A percentile compares a stretch with the other conserved stretches of the same genome.
These are phyloP conservation scores for Cajanus cajan DNA, from an alignment of 306 rosid genomes.

Conservation along the genomic window DNA sequence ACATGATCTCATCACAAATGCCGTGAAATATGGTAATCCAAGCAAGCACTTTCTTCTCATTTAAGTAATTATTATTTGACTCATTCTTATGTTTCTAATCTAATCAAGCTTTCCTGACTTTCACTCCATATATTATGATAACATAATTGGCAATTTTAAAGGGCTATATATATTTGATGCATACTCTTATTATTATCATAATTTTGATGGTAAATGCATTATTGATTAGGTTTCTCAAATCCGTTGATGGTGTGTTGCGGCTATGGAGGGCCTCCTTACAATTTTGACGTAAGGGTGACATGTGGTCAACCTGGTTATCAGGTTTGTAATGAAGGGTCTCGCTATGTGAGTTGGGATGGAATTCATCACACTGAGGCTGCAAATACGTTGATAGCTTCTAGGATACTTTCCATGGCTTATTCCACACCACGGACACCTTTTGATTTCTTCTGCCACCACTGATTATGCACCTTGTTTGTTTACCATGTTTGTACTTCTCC, in stretches of 20 bases:
- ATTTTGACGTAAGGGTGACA: conserved; percentile 59
- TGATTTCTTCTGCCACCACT: conserved; percentile 65
- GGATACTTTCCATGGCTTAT: conserved; percentile 58
- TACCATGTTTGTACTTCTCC: conserved; percentile 6
- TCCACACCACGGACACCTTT: conserved; percentile 67
- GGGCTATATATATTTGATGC: neutral
- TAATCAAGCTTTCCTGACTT: conserved; percentile 10
- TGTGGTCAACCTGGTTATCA: conserved; percentile 77
- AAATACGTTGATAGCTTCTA: conserved; percentile 58
- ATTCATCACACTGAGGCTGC: conserved; percentile 80
- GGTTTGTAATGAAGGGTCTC: conserved; percentile 65
- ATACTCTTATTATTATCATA: neutral
- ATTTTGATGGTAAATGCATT: conserved; percentile 7
- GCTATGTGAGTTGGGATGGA: conserved; percentile 79
- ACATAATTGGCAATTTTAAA: neutral
- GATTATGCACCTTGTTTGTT: conserved; percentile 23
- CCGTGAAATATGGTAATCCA: conserved; percentile 59
- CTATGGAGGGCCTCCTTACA: conserved; percentile 88
- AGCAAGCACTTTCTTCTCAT: conserved; percentile 15
- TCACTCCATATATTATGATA: neutral
- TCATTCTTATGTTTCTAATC: neutral
- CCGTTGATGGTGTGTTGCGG: conserved; percentile 93
- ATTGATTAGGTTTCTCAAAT: conserved; percentile 62
- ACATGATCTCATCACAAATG: conserved; percentile 71
- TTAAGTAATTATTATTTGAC: neutral